These are phyloP conservation scores for Arthrobotrys megalospora DNA, from an alignment of 2,329 filamentous ascomycete species.

Conservation along the genomic window DNA sequence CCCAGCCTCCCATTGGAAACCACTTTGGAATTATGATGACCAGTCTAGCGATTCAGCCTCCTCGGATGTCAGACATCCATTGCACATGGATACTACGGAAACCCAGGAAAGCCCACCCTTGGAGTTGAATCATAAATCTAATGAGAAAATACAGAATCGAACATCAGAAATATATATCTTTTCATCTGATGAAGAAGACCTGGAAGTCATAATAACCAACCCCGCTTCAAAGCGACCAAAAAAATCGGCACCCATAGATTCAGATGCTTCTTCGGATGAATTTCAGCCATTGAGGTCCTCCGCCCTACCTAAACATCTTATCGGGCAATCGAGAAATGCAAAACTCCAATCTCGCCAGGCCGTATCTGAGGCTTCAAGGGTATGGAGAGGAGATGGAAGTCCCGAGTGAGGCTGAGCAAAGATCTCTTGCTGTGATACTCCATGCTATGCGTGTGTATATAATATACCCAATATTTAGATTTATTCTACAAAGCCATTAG, in stretches of 20 bases:
- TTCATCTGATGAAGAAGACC: conserved; percentile 35
- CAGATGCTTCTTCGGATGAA: conserved; percentile 35
- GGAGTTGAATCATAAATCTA: neutral
- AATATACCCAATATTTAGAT: neutral
- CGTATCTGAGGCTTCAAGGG: conserved; percentile 45
- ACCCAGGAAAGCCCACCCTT: neutral
- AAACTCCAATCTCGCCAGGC: conserved; percentile 8
- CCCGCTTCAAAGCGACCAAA: neutral
- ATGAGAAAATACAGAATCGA: neutral
- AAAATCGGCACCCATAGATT: neutral
- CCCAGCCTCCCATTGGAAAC: conserved; percentile 2
- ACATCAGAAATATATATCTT: conserved; percentile 8
- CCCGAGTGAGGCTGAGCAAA: neutral
- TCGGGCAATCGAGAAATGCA: conserved; percentile 19
- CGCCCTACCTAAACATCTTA: conserved; percentile 22
- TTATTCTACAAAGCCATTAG: neutral
- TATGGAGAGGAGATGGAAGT: conserved; percentile 29
- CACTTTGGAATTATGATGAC: neutral
- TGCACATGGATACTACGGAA: neutral
- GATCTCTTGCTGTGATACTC: neutral
- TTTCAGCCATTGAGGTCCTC: conserved; percentile 50
- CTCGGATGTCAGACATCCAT: neutral
- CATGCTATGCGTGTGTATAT: conserved; percentile 7
- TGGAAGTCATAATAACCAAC: neutral
- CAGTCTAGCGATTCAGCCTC: neutral